Evolutionary conservation across 2,329 filamentous ascomycete species (phyloP).

Genomic region (Fusarium irregulare): DNA sequence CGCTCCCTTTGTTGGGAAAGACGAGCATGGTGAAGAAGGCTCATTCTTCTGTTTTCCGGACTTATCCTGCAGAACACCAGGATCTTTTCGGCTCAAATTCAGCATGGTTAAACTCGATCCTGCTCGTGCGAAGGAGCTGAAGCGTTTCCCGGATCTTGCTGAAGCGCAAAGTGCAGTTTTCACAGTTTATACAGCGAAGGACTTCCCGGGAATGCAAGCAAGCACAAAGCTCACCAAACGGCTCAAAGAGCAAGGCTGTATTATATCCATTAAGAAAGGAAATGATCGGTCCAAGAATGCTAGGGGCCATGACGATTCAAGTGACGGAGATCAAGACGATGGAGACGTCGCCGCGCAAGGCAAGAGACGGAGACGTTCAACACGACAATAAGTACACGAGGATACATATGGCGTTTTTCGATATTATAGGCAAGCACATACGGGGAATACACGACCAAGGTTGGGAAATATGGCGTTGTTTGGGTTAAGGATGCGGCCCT

Average conservation of each 20-base stretch:
- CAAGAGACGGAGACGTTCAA: constrained; percentile 40
- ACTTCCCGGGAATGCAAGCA: constrained; percentile 85
- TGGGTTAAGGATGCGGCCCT: constrained; percentile 11
- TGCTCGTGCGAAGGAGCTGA: constrained; percentile 58
- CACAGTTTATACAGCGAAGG: constrained; percentile 84
- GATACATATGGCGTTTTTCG: constrained; percentile 34
- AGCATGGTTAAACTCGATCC: constrained; percentile 78
- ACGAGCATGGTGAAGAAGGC: constrained; percentile 78
- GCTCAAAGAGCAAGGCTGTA: constrained; percentile 81
- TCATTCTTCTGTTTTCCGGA: constrained; percentile 91
- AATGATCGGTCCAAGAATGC: constrained; percentile 69
- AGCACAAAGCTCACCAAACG: constrained; percentile 79
- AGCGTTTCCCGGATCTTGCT: constrained; percentile 62
- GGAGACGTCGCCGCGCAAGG: constrained; percentile 33
- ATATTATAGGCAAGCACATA: constrained; percentile 6
- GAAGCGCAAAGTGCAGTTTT: constrained; percentile 75
- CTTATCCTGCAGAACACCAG: constrained; percentile 81
- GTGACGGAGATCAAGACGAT: constrained; percentile 57
- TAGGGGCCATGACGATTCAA: constrained; percentile 56
- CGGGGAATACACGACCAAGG: constrained; percentile 26
- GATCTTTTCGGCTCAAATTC: constrained; percentile 80
- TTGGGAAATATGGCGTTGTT: constrained; percentile 10
- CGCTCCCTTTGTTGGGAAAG: constrained; percentile 79
- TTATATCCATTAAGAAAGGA: constrained; percentile 88
- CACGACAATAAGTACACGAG: constrained; percentile 24